Evolutionary conservation across 306 rosid species (phyloP), one percentile per base, ranked within the genome.

Genomic region (Senna siamea): DNA sequence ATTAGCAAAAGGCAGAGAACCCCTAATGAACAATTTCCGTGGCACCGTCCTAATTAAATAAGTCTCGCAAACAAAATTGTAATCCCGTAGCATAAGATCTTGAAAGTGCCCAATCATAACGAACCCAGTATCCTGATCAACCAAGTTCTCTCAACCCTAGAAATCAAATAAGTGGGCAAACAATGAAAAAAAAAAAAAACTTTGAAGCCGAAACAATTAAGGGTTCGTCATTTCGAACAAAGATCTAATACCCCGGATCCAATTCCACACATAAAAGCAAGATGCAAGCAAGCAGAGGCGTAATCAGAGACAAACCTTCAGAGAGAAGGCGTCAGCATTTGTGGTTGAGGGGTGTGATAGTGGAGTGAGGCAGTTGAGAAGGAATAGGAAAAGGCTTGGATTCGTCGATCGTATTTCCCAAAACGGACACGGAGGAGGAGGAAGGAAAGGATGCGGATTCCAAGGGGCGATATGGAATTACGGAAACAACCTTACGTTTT

Each of bases 241-340:
- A 73, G 87, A 84, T 84, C 87, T 63, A 76, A 66, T 40, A 17
- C 20, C 56, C 26, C 7, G 18, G 40, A 73, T 63, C 70, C 44
- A 80, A 77, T 4, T 63, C 6, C 52, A 72, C 32, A 18, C 1
- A 7, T 6, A 35, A 6, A 69, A 55, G 11, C 1, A n/a, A 78
- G 37, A 54, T 10, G 57, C 41, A 78, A 40, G 28, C 7, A 28
- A 57, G 40, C 1, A 37, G 53, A 63, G 28, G 75, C 9, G 11
- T 23, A 60, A 5, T 6, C n/a, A 44, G 20, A 47, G 37, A 22
- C 6, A 69, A 17, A 80, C 87, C 84, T 80, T 63, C 22, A 28
- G 87, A 76, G 32, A 66, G n/a, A 59, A 61, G 62, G n/a, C 46
- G 62, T 47, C 66, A 66, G 71, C 74, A 71, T 34, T 18, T 11